These are phyloP conservation scores for Mycena indigotica DNA, from an alignment of 768 basidiomycete species.

Conservation along the genomic window DNA sequence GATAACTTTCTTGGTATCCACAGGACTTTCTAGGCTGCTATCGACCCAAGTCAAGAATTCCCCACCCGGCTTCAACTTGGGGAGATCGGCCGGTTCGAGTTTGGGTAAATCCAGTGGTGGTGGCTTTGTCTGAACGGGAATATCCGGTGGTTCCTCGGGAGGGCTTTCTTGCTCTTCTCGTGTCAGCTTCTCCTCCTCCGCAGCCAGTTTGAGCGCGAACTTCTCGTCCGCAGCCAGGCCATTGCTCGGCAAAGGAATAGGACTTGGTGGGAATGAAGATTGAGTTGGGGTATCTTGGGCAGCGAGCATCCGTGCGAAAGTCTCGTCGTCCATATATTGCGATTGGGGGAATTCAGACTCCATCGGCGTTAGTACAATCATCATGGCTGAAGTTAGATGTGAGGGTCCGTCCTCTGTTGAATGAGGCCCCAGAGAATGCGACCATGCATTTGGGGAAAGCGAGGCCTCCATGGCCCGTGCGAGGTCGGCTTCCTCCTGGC, in stretches of 20 bases:
- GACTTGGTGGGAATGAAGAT: conserved; percentile 5
- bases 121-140: background rate
- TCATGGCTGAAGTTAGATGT: background rate
- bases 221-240: conserved; percentile 32
- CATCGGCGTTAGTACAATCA: background rate
- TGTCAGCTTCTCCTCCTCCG: conserved; percentile 19
- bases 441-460: conserved; percentile 18
- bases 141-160: conserved; percentile 12
- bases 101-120: background rate
- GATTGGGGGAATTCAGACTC: conserved; percentile 2
- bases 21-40: conserved; percentile 1
- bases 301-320: conserved; percentile 18
- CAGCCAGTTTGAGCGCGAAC: conserved; percentile 27
- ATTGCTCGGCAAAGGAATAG: conserved; percentile 16
- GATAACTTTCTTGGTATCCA: conserved; percentile 5
- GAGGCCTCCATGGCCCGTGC: conserved; percentile 65
- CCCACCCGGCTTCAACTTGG: conserved; percentile 22
- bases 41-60: conserved; percentile 8
- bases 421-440: conserved; percentile 13
- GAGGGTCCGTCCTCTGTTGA: conserved; percentile 28
- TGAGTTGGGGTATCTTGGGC: conserved; percentile 15
- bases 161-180: conserved; percentile 11
- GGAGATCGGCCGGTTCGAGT: conserved; percentile 13
- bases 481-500: conserved; percentile 68
- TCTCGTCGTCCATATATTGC: conserved; percentile 19